Evolutionary conservation across 129 eudicot genomes (phyloP).

Genomic region (Pseudognaphalium luteoalbum): DNA sequence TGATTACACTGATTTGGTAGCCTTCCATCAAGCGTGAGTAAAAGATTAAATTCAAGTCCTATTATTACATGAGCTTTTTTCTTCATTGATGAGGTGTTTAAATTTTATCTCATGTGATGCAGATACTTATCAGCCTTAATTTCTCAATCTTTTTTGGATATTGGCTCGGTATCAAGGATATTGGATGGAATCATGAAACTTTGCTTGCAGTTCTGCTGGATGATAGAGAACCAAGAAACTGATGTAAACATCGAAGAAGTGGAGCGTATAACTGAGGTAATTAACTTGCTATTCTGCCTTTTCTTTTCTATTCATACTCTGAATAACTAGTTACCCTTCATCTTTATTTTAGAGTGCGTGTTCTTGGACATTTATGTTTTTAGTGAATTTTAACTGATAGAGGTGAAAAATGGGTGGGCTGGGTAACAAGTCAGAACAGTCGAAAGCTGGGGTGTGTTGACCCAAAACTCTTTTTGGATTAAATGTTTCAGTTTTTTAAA

Average conservation of each 20-base stretch:
- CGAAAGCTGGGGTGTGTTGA: background rate
- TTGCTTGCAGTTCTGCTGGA: conserved; percentile 94
- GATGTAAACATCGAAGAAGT: conserved; percentile 55
- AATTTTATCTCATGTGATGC: conserved; percentile 15
- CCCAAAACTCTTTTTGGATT: background rate
- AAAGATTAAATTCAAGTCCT: background rate
- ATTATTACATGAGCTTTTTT: conserved; percentile 9
- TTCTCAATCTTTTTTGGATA: conserved; percentile 93
- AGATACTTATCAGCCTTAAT: conserved; percentile 89
- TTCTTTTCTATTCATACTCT: background rate
- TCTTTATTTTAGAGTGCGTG: background rate
- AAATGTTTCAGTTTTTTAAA: background rate
- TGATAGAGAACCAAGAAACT: conserved; percentile 70
- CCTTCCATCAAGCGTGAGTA: conserved; percentile 89
- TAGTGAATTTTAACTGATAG: background rate
- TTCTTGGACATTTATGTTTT: background rate
- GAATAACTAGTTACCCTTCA: background rate
- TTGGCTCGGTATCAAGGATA: conserved; percentile 91
- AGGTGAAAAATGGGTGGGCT: background rate
- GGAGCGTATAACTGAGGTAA: conserved; percentile 84
- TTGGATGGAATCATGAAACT: conserved; percentile 92
- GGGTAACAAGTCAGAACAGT: background rate
- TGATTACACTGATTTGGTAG: conserved; percentile 81
- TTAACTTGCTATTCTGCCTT: background rate
- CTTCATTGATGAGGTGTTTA: conserved; percentile 5